Percentiles rank a stretch among this genome's conserved stretches.
phyloP scores from a whole-genome alignment of 352 stramenopile species.

The Globisporangium megalacanthum region DNA sequence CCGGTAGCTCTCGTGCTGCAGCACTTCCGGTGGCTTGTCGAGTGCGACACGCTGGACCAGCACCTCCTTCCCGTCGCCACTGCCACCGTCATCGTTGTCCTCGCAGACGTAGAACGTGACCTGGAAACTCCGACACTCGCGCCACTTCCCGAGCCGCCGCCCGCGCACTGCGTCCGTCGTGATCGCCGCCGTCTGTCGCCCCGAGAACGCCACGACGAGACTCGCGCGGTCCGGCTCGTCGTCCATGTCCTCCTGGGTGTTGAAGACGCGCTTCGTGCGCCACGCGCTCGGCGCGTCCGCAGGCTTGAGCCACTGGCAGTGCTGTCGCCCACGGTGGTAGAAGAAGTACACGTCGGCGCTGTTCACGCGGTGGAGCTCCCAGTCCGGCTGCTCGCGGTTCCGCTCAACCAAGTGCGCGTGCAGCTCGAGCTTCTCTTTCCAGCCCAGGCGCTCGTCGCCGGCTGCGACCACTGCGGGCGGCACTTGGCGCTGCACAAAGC shows the following conservation, averaged over 20 bases:
- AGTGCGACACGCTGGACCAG: conserved; percentile 19
- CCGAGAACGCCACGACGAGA: conserved; percentile 45
- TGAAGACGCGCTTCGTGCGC: conserved; percentile 55
- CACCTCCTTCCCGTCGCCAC: not conserved
- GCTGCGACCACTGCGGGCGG: conserved; percentile 31
- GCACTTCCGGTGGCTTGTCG: conserved; percentile 50
- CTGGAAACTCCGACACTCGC: conserved; percentile 42
- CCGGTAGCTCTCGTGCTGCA: conserved; percentile 40
- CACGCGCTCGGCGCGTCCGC: conserved; percentile 31
- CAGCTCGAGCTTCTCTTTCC: conserved; percentile 59
- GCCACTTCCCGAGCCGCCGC: conserved; percentile 39
- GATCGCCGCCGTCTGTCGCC: conserved; percentile 19
- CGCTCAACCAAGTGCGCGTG: conserved; percentile 47
- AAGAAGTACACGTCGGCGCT: conserved; percentile 67
- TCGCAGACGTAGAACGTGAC: conserved; percentile 52
- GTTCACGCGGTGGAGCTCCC: conserved; percentile 59
- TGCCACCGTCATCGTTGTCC: conserved; percentile 10
- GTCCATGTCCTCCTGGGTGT: conserved; percentile 34
- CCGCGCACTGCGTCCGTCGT: conserved; percentile 38
- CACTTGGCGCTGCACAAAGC: conserved; percentile 64
- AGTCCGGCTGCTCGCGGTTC: conserved; percentile 37
- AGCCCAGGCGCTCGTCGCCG: conserved; percentile 32
- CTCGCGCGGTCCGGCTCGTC: conserved; percentile 42
- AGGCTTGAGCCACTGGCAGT: conserved; percentile 57
- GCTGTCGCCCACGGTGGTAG: conserved; percentile 43